Evolutionary conservation across 306 rosid species (phyloP), one percentile per base, ranked within the genome.

Genomic region (Inga laurina): DNA sequence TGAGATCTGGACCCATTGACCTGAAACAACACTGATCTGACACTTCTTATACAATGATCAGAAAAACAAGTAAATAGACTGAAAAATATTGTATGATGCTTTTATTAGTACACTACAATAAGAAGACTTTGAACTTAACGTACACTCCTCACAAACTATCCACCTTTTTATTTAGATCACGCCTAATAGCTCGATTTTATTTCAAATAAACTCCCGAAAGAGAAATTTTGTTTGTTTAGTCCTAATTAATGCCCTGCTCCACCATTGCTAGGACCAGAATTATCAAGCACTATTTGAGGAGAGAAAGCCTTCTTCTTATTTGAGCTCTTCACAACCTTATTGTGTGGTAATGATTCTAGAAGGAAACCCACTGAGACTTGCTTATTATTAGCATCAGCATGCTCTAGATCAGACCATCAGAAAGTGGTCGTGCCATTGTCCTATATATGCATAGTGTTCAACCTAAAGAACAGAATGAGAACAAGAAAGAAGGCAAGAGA

Each of bases 211-310:
- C 48, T 44, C 3, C 48, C 9, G 48, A 44, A 44, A 44, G 48
- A 44, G 48, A 44, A 44, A 44, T 10, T 12, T 8, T 7, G 10
- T 44, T 44, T 8, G 48, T 44, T 44, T 44, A 44, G 3, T 44
- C 48, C 13, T 10, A 8, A 44, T 44, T 44, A 44, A 32, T 21
- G 51, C 65, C 65, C 65, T 8, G 30, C 43, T 66, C 87, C 88
- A 34, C 88, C 54, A 43, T 41, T 74, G 78, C 85, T n/a, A 77
- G 90, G 92, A 30, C 90, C 92, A 27, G 82, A 70, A 14, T 61
- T 1, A 35, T 43, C 67, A n/a, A 75, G 54, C 56, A 16, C 51
- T 15, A 5, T 67, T 8, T 66, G 43, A 68, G 45, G 12, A 39
- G 61, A 46, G 46, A 27, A 80, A 27, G 22, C 11, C 48, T 44